phyloP scores from a whole-genome alignment of 2,329 filamentous ascomycete genomes.

The Botrytis pseudocinerea region DNA sequence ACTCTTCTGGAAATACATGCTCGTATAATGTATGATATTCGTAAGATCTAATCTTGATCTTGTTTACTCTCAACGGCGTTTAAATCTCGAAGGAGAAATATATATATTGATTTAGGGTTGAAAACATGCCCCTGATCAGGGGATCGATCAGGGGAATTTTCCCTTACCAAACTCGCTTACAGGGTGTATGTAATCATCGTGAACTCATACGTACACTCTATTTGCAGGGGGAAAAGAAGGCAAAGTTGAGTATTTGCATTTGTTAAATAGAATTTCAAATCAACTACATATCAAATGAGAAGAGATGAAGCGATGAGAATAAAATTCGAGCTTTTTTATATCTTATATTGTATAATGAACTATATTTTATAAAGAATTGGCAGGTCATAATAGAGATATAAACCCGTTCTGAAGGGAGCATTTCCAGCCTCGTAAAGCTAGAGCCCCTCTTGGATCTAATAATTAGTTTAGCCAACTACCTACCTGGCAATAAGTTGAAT shows the following conservation, averaged over 20 bases:
- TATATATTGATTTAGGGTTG: not conserved
- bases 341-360: not conserved
- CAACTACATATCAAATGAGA: not conserved
- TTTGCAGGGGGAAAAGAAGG: not conserved
- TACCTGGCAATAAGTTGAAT: not conserved
- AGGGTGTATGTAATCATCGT: constrained; percentile 2
- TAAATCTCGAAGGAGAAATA: not conserved
- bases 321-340: not conserved
- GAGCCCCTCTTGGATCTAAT: constrained; percentile 11
- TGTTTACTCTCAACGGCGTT: not conserved
- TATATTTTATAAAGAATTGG: not conserved
- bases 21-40: not conserved
- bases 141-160: constrained; percentile 5
- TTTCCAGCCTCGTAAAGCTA: constrained; percentile 6
- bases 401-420: not conserved
- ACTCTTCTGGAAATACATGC: not conserved
- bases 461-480: not conserved
- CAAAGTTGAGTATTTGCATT: not conserved
- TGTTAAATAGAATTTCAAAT: not conserved
- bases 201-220: not conserved
- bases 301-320: not conserved
- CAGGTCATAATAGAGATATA: not conserved
- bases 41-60: not conserved
- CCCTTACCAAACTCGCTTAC: constrained; percentile 5
- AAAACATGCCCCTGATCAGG: not conserved